Conservation (phyloP, 768 basidiomycete genomes). For the Dioszegia hungarica region DNA sequence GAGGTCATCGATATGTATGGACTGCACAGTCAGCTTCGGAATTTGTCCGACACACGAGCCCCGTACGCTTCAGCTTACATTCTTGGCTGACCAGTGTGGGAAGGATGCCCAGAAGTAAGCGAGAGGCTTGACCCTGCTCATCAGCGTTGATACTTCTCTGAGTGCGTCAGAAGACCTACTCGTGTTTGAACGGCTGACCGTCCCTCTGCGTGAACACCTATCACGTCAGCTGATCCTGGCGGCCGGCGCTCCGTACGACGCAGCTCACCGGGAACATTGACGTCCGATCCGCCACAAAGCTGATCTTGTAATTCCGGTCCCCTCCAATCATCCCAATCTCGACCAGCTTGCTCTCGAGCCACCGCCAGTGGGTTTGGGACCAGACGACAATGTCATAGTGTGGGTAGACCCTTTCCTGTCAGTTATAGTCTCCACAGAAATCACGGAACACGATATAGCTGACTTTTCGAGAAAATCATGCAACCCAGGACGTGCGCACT, state of each 20-base stretch:
- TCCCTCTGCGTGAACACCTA: conserved; percentile 65
- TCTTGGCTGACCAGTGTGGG: conserved; percentile 60
- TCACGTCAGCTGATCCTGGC: neutral
- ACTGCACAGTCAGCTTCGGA: conserved; percentile 53
- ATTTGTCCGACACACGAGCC: neutral
- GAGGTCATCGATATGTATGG: conserved; percentile 85
- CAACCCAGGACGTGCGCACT: conserved; percentile 76
- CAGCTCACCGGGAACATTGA: conserved; percentile 70
- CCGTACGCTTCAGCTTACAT: conserved; percentile 28
- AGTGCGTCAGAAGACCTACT: conserved; percentile 46
- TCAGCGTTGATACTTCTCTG: neutral
- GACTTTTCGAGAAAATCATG: conserved; percentile 73
- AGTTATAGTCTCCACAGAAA: neutral
- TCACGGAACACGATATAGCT: neutral
- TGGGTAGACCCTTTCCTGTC: conserved; percentile 56
- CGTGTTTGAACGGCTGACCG: conserved; percentile 68
- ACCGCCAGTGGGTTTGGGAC: conserved; percentile 76
- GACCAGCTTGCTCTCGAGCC: conserved; percentile 80
- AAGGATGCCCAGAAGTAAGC: conserved; percentile 79
- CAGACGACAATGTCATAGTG: conserved; percentile 87
- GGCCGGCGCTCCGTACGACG: neutral
- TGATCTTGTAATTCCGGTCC: conserved; percentile 60
- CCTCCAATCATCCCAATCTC: conserved; percentile 80
- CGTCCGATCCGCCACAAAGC: conserved; percentile 72
- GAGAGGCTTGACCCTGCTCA: conserved; percentile 40